Percentiles rank a stretch among this genome's conserved stretches.
These are phyloP conservation scores for Cercospora sp. DNA, from an alignment of 2,329 filamentous ascomycete species.

Conservation along the genomic window DNA sequence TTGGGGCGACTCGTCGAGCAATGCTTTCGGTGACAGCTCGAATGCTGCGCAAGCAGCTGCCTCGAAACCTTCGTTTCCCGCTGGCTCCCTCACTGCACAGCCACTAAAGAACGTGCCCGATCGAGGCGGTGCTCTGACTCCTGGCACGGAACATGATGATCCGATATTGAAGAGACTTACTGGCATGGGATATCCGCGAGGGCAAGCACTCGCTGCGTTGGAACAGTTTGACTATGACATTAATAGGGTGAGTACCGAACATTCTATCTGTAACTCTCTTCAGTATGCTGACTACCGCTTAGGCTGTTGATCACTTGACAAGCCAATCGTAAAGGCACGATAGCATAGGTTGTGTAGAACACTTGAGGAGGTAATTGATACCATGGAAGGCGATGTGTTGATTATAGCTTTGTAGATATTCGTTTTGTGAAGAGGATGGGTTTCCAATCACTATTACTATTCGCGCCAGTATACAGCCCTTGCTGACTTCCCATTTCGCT, in stretches of 20 bases:
- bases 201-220: conserved; percentile 72
- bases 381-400: neutral
- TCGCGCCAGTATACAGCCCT: neutral
- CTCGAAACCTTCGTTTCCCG: conserved; percentile 18
- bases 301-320: conserved; percentile 30
- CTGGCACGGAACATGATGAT: conserved; percentile 81
- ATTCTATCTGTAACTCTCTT: neutral
- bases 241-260: conserved; percentile 69
- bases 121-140: conserved; percentile 66
- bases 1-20: conserved; percentile 28
- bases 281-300: neutral
- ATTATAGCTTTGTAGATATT: conserved; percentile 1
- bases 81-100: conserved; percentile 8
- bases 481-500: neutral
- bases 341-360: neutral
- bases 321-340: conserved; percentile 9
- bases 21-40: conserved; percentile 9
- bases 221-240: conserved; percentile 97
- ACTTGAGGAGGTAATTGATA: neutral
- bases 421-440: neutral
- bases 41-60: conserved; percentile 20
- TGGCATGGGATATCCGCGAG: conserved; percentile 80
- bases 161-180: conserved; percentile 87
- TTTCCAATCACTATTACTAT: neutral
- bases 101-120: conserved; percentile 13